Evolutionary conservation across 441 rosid genomes (phyloP), one percentile per base, ranked within the genome.

Genomic region (Syzygium malaccense): DNA sequence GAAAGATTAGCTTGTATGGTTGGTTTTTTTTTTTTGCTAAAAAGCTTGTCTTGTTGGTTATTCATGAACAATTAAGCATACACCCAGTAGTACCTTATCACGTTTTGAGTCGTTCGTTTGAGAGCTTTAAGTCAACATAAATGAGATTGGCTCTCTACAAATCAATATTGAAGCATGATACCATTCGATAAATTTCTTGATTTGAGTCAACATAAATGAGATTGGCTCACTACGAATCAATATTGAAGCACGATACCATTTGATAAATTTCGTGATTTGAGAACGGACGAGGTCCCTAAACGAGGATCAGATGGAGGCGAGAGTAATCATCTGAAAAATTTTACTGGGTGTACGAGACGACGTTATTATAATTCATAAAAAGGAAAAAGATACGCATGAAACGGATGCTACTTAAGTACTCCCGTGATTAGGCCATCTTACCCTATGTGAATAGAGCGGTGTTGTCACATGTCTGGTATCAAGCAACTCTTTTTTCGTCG

Each of bases 261-360:
- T 2, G 19, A n/a, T n/a, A 62, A 7, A 66, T 18, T 66, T 28
- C 5, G 13, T 18, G n/a, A 37, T 37, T 3, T 11, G 10, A 37
- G 3, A 41, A 37, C 0, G 8, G 1, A 8, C 37, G 4, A 37
- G 48, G 0, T 10, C 15, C 0, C 4, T 3, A 17, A 1, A 66
- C 20, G 19, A n/a, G 4, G 0, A 62, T 64, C 3, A 3, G 14
- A 14, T 15, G 19, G 4, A 60, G 15, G 17, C 2, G 5, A 12
- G 32, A 14, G 4, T 60, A 60, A 60, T 26, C 66, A 28, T 58
- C 2, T 58, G 17, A 18, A 10, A 4, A 57, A 14, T 4, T 53
- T 60, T 13, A 12, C 3, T 11, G 12, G 11, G 9, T 6, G 18
- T 12, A 26, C 8, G 7, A 41, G 17, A 11, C 10, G 0, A 75